A percentile compares a stretch with the other conserved stretches of the same genome.
phyloP scores from a whole-genome alignment of 2,329 filamentous ascomycete genomes.

The Colletotrichum eleusines region DNA sequence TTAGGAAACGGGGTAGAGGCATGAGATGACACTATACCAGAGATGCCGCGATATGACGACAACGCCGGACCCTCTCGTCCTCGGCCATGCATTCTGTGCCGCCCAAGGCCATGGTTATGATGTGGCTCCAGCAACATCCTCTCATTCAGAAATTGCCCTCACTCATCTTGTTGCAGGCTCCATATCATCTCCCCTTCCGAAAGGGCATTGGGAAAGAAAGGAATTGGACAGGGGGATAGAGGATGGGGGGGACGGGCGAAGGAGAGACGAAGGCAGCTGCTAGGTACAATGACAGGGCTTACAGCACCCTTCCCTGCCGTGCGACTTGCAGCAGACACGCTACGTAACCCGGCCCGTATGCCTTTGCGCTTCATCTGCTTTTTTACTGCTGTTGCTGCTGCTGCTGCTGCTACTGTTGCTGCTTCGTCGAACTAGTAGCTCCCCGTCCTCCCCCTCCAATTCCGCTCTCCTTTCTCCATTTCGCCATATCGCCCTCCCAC shows the following conservation, averaged over 20 bases:
- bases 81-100: constrained; percentile 27
- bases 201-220: constrained; percentile 15
- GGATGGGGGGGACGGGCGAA: constrained; percentile 5
- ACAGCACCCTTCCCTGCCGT: neutral
- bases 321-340: neutral
- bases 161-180: constrained; percentile 31
- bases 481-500: constrained; percentile 14
- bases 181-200: constrained; percentile 33
- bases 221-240: constrained; percentile 5
- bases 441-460: constrained; percentile 24
- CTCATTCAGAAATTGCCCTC: constrained; percentile 35
- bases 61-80: constrained; percentile 32
- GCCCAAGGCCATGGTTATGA: constrained; percentile 34
- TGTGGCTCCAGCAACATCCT: constrained; percentile 36
- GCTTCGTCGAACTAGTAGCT: constrained; percentile 21
- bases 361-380: constrained; percentile 1
- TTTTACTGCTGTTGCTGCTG: neutral
- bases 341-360: constrained; percentile 15
- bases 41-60: constrained; percentile 39
- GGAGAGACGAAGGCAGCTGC: neutral
- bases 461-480: constrained; percentile 22
- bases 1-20: constrained; percentile 8
- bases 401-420: neutral
- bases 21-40: constrained; percentile 26
- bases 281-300: neutral